Percentiles rank a stretch among this genome's conserved stretches.
phyloP scores from a whole-genome alignment of 345 rosid genomes.

The Gynandropsis gynandra region DNA sequence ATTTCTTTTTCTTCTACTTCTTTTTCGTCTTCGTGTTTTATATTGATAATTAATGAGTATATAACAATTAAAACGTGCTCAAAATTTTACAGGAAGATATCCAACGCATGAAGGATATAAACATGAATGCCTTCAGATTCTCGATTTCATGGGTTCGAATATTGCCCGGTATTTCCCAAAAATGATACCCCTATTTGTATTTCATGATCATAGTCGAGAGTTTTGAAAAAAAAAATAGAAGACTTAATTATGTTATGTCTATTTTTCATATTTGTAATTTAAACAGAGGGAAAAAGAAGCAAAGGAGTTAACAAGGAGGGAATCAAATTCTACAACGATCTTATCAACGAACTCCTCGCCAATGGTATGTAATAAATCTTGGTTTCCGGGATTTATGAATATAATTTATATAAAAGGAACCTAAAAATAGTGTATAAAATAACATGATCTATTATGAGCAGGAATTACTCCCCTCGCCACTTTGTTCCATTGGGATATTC shows the following conservation, averaged over 20 bases:
- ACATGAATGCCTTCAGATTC: constrained; percentile 43
- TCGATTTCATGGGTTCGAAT: constrained; percentile 52
- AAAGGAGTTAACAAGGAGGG: constrained; percentile 36
- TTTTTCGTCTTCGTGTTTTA: too few species aligned
- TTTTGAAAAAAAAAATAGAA: background rate
- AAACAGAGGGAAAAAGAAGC: constrained; percentile 20
- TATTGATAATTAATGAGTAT: too few species aligned
- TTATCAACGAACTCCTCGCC: constrained; percentile 35
- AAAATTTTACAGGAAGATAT: constrained; percentile 32
- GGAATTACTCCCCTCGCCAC: constrained; percentile 38
- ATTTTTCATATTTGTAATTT: background rate
- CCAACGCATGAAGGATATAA: constrained; percentile 31
- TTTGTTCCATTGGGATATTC: constrained; percentile 46
- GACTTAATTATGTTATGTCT: too few species aligned
- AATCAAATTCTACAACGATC: constrained; percentile 33
- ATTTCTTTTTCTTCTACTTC: too few species aligned
- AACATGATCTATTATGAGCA: background rate
- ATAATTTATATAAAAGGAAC: too few species aligned
- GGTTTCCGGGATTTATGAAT: too few species aligned
- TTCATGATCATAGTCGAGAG: background rate
- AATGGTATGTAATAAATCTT: constrained; percentile 15
- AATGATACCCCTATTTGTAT: background rate
- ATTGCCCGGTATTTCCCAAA: constrained; percentile 31
- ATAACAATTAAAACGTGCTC: too few species aligned
- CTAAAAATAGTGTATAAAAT: too few species aligned